These are phyloP conservation scores for Tillandsia fasciculata DNA, from an alignment of 176 grass and related monocot species.

Conservation along the genomic window DNA sequence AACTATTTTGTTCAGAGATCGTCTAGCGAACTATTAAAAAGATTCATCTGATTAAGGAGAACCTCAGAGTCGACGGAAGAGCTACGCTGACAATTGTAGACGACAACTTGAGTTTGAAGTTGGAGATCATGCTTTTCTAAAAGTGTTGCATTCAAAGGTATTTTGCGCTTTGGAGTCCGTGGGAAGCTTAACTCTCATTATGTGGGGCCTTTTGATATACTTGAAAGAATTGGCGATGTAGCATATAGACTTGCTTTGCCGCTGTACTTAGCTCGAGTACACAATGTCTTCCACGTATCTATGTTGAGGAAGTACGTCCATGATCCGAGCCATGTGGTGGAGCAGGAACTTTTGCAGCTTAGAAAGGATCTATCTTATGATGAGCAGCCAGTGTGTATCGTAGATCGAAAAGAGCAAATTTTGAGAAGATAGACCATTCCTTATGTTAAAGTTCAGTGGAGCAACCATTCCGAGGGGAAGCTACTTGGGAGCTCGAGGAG, in stretches of 20 bases:
- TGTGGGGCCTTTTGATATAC: constrained; percentile 1
- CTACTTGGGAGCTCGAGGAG: no score
- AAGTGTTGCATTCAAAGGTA: not conserved
- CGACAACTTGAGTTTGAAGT: not conserved
- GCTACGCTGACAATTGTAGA: not conserved
- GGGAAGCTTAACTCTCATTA: not conserved
- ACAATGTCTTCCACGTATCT: not conserved
- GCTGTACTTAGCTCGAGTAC: not conserved
- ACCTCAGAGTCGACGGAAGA: not conserved
- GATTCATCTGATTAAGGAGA: no score
- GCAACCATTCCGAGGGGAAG: no score
- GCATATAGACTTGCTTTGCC: not conserved
- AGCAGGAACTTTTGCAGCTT: not conserved
- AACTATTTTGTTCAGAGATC: no score
- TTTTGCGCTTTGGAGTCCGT: not conserved
- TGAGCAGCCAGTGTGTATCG: no score
- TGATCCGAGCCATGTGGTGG: not conserved
- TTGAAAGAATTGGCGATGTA: not conserved
- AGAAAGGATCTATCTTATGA: no score
- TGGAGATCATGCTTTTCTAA: not conserved
- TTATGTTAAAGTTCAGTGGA: no score
- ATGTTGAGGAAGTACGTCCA: not conserved
- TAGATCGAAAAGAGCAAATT: no score
- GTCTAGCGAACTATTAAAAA: no score
- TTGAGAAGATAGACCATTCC: no score